Base-by-base conservation (phyloP, 257 asterid genomes). In the Leonotis leonurus region DNA sequence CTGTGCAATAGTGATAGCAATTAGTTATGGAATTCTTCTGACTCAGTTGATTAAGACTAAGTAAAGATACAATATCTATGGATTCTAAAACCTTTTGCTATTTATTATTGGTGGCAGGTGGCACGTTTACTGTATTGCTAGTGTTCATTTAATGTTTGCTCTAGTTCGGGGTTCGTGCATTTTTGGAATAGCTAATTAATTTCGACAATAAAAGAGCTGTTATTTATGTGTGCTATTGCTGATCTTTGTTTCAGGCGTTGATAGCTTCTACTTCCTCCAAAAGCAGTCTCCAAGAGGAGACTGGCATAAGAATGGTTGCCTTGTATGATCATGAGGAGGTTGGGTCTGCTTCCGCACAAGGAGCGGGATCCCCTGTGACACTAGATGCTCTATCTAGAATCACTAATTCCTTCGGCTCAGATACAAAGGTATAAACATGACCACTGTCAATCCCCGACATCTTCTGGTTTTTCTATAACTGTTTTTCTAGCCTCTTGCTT, bases 301-400 rank as follows among this genome's bases (percentile, higher is more conserved):
- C 67, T 22, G 95, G 97, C 56, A 76, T 87, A 56, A 82, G 96
- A 77, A 82, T 89, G 96, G 95, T 93, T 22, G 89, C 99, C n/a
- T 75, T 89, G 76, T 89, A 87, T 72, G 97, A 93, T 78, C 99
- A 93, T 21, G 99, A 89, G 77, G 99, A 93, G 76, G 85, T 89
- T 70, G 97, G 99, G 49, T 93, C 99, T 26, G 32, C 79, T 67
- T 93, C 99, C 14, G 99, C 95, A 29, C 99, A 93, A 79, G 99
- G 99, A 75, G 99, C 96, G 25, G 97, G 99, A 66, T 93, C 99
- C 52, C 97, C 99, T 2, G 96, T 78, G 48, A 75, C 77, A 82
- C 70, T 78, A 68, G 97, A 93, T 76, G 89, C 97, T 68, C 71
- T 93, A 64, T 85, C 99, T 43, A 87, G 97, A 66, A 82, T 89